phyloP scores from a whole-genome alignment of 208 protist species.

The Leishmania mexicana region DNA sequence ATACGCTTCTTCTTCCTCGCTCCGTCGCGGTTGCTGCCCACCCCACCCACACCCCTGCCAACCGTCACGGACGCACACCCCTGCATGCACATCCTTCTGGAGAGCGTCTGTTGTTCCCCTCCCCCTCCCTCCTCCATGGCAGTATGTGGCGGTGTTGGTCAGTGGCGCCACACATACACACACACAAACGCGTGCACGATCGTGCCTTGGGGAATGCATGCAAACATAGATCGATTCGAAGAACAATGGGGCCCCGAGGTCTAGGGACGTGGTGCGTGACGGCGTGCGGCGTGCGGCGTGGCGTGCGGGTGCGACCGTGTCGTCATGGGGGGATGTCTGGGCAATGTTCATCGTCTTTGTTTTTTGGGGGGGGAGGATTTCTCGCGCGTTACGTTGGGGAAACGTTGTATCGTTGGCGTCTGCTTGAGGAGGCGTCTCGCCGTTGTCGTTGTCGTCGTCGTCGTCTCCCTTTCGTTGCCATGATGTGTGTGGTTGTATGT shows the following conservation, averaged over 20 bases:
- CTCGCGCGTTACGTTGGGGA: background rate
- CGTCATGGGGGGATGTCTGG: no score
- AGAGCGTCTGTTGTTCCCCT: background rate
- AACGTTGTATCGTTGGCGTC: no score
- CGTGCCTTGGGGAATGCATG: background rate
- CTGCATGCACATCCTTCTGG: background rate
- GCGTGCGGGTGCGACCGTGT: background rate
- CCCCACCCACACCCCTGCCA: background rate
- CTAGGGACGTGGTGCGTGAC: background rate
- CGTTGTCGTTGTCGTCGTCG: background rate
- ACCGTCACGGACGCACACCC: background rate
- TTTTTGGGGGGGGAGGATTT: background rate
- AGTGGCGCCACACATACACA: background rate
- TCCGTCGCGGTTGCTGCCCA: background rate
- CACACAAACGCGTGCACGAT: background rate
- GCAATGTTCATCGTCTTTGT: background rate
- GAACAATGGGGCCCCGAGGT: background rate
- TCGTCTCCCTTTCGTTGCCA: background rate
- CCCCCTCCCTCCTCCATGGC: background rate
- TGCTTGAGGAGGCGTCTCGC: background rate
- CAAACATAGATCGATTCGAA: background rate
- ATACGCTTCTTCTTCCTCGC: background rate
- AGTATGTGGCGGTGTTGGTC: background rate
- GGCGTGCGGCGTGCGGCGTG: no score
- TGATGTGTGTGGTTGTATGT: no score